Base-by-base conservation (phyloP, 1,139 yeast genomes). In the Scheffersomyces titani region DNA sequence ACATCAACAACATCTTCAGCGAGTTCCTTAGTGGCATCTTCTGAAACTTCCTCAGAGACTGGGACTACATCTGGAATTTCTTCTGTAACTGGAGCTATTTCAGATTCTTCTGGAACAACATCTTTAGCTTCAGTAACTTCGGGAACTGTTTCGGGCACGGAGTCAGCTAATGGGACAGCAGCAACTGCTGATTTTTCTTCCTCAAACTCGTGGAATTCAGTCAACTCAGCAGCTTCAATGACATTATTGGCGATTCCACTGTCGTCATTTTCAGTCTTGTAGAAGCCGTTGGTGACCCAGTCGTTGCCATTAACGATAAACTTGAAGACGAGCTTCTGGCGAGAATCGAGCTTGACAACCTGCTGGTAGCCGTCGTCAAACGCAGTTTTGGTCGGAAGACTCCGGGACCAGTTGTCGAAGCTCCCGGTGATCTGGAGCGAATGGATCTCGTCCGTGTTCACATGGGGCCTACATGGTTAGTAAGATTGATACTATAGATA, bases 341-440 rank as follows among this genome's bases (percentile, higher is more conserved):
- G 56, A 20, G 52, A 36, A 19, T 50, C 49, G 6, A 62, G 51
- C 6, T 30, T 44, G 47, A 63, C 61, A 52, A 65, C 62, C 24
- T 64, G 61, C 46, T 61, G 57, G 21, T 75, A 64, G 36, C 61
- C 51, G 63, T 65, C 45, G 56, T 53, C 53, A 61, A 60, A 11
- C 63, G 64, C 46, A 61, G 63, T 6, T 51, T 55, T 11, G 67
- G 60, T 61, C 5, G 59, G 58, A 19, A 54, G 47, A 52, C 58
- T 62, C 55, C 69, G 64, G 19, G 73, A 60, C 83, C 84, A 80
- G 54, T 73, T 62, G 58, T 79, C 82, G 61, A 79, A 80, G 56
- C 67, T 73, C 4, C 84, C 84, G 2, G 83, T 79, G 44, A 79
- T 73, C 51, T 72, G 72, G 44, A 79, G 73, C 6, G 74, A 66